Evolutionary conservation across 257 asterid species (phyloP).

Genomic region (Vinca minor): DNA sequence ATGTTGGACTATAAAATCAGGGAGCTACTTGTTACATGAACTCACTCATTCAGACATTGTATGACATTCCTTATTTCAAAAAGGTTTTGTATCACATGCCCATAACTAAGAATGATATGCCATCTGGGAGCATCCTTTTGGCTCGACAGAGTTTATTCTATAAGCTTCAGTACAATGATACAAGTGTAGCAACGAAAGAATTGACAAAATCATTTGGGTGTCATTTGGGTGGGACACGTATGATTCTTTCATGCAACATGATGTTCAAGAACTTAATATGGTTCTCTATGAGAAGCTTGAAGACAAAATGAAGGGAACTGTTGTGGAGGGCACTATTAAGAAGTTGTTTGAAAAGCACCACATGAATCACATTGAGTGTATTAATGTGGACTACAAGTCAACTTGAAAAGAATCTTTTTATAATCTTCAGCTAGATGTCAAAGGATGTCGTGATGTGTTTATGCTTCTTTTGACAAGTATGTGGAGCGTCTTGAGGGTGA

Average conservation of each 20-base stretch:
- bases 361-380: slow-evolving; percentile 78
- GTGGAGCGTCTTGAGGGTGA: slow-evolving; percentile 78
- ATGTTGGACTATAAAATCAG: slow-evolving; percentile 63
- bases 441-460: slow-evolving; percentile 71
- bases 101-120: slow-evolving; percentile 72
- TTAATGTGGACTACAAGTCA: slow-evolving; percentile 72
- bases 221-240: slow-evolving; percentile 83
- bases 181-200: slow-evolving; percentile 81
- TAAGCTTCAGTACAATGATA: slow-evolving; percentile 72
- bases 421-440: slow-evolving; percentile 77
- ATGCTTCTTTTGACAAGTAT: slow-evolving; percentile 76
- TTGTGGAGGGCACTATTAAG: slow-evolving; percentile 80
- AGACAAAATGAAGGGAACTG: slow-evolving; percentile 92
- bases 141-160: slow-evolving; percentile 80
- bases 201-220: too few species aligned
- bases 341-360: slow-evolving; percentile 81
- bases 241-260: slow-evolving; percentile 84
- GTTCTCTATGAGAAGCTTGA: too few species aligned
- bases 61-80: slow-evolving; percentile 62
- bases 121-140: slow-evolving; percentile 77
- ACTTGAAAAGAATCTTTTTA: slow-evolving; percentile 81
- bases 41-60: slow-evolving; percentile 60
- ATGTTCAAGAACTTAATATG: slow-evolving; percentile 79
- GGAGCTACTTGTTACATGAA: slow-evolving; percentile 75
- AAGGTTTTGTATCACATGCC: slow-evolving; percentile 69